Evolutionary conservation across 805 yeast genomes (phyloP).

Genomic region (Candida silvatica): DNA sequence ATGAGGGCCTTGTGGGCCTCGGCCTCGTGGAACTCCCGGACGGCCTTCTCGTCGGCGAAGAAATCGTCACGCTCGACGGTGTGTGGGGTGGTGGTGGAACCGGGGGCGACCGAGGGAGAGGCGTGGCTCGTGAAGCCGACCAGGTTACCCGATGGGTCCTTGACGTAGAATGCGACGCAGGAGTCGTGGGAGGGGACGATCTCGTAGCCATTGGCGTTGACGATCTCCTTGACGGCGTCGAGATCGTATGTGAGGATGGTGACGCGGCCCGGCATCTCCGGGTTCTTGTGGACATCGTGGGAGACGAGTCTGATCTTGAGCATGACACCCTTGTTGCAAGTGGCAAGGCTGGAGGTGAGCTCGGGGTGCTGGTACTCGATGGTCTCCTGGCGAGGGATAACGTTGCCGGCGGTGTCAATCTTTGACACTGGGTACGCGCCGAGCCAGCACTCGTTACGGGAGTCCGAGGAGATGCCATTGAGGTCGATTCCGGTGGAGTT

Average conservation of each 20-base stretch:
- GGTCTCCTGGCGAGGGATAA: conserved; percentile 30
- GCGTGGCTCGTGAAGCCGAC: conserved; percentile 40
- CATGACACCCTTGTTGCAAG: conserved; percentile 32
- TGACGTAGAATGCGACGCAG: conserved; percentile 25
- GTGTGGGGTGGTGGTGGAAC: conserved; percentile 3
- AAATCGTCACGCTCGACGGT: conserved; percentile 4
- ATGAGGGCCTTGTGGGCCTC: neutral
- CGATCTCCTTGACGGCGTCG: conserved; percentile 15
- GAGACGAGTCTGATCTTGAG: conserved; percentile 36
- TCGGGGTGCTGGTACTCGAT: conserved; percentile 18
- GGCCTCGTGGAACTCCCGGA: conserved; percentile 1
- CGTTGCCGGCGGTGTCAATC: conserved; percentile 9
- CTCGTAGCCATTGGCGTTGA: conserved; percentile 11
- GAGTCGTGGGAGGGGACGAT: conserved; percentile 8
- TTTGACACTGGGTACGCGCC: conserved; percentile 49
- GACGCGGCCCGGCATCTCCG: conserved; percentile 27
- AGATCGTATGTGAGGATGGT: conserved; percentile 34
- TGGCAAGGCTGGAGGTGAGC: conserved; percentile 4
- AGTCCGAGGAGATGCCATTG: conserved; percentile 55
- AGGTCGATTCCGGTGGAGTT: conserved; percentile 24
- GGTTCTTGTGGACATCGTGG: conserved; percentile 26
- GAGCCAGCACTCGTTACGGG: conserved; percentile 64
- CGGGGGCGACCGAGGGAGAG: conserved; percentile 2
- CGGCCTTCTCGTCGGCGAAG: conserved; percentile 5
- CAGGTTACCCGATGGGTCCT: conserved; percentile 60